Conservation (phyloP, 768 basidiomycete genomes). For the Rhizopogon vulgaris region DNA sequence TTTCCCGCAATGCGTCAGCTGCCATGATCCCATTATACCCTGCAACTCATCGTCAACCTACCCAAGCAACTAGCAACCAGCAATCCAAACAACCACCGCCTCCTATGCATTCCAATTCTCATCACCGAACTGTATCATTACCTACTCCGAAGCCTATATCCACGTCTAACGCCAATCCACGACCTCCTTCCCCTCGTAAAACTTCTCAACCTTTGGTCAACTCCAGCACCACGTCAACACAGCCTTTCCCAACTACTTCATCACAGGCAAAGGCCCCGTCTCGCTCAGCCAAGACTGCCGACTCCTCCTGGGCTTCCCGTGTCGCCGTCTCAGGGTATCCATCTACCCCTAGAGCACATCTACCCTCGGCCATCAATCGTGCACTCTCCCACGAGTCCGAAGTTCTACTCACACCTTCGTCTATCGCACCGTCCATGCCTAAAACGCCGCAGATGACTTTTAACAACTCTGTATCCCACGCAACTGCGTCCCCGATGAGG, state of each 20-base stretch:
- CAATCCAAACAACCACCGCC: conserved; percentile 16
- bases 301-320: conserved; percentile 15
- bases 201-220: conserved; percentile 20
- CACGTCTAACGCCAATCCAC: conserved; percentile 4
- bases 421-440: conserved; percentile 44
- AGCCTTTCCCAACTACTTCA: conserved; percentile 24
- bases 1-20: conserved; percentile 12
- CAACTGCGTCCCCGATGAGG: conserved; percentile 13
- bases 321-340: conserved; percentile 24
- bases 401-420: conserved; percentile 58
- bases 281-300: not conserved
- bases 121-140: conserved; percentile 32
- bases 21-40: conserved; percentile 18
- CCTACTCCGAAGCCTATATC: conserved; percentile 19
- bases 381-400: conserved; percentile 43
- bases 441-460: conserved; percentile 24
- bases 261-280: not conserved
- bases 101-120: conserved; percentile 18
- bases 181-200: conserved; percentile 24
- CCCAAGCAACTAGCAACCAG: conserved; percentile 10
- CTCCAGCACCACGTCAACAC: conserved; percentile 16
- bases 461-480: not conserved
- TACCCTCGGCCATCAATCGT: conserved; percentile 24
- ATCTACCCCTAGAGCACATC: conserved; percentile 22
- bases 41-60: conserved; percentile 16